Conservation (phyloP, 129 eudicot genomes). For the Lactuca saligna region DNA sequence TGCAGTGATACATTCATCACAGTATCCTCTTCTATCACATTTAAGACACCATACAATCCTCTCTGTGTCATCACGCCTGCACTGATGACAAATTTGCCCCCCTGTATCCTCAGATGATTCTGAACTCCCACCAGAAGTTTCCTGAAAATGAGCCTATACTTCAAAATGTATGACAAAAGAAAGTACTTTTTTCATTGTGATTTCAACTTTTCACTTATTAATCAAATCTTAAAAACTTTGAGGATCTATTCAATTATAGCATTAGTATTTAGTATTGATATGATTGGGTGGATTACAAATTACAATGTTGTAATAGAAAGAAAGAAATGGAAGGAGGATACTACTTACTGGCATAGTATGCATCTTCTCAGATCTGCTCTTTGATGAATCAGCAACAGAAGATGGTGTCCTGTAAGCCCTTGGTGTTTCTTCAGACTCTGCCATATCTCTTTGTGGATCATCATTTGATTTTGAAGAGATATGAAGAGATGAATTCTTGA, state of each 20-base stretch:
- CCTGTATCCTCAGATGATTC: constrained; percentile 78
- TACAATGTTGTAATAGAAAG: no score
- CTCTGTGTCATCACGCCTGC: constrained; percentile 53
- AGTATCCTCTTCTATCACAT: constrained; percentile 93
- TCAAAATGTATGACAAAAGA: not conserved
- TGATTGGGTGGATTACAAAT: no score
- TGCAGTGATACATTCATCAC: constrained; percentile 71
- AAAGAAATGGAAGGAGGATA: not conserved
- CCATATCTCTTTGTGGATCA: constrained; percentile 52
- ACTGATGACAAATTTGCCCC: constrained; percentile 89
- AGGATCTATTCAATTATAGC: no score
- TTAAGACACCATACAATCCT: constrained; percentile 69
- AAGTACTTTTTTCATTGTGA: not conserved
- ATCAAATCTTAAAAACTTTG: no score
- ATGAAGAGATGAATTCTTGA: constrained; percentile 42
- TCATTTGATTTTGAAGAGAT: constrained; percentile 51
- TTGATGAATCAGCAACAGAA: constrained; percentile 63
- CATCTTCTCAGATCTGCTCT: constrained; percentile 64
- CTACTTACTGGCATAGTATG: constrained; percentile 54
- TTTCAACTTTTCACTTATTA: not conserved
- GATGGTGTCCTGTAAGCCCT: constrained; percentile 60
- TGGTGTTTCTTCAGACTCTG: constrained; percentile 60
- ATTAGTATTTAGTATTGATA: no score
- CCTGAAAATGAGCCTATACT: constrained; percentile 40
- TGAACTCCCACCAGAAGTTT: constrained; percentile 70